These are phyloP conservation scores for Aspergillus ostianus DNA, from an alignment of 495 filamentous ascomycete genomes.

Conservation along the genomic window DNA sequence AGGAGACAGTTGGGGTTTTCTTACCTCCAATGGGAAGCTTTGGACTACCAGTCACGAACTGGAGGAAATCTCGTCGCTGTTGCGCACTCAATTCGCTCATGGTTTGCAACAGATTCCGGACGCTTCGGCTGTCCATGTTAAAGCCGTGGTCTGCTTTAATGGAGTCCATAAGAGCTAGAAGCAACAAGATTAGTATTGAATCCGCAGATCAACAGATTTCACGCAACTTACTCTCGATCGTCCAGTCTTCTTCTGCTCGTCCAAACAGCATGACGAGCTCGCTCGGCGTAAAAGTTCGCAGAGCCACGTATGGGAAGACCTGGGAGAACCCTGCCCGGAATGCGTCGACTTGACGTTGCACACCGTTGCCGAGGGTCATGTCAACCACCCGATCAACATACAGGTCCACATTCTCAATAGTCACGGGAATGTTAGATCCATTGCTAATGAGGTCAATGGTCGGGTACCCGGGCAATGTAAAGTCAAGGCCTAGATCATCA, in stretches of 20 bases:
- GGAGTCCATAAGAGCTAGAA: conserved; percentile 86
- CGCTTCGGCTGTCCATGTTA: conserved; percentile 98
- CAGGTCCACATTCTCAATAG: conserved; percentile 81
- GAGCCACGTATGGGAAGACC: conserved; percentile 91
- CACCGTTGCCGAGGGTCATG: conserved; percentile 82
- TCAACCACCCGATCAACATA: conserved; percentile 92
- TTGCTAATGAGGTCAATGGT: conserved; percentile 77
- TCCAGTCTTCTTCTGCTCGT: conserved; percentile 93
- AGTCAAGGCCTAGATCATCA: conserved; percentile 89
- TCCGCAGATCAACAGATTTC: background rate
- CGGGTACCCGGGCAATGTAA: conserved; percentile 91
- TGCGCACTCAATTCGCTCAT: conserved; percentile 83
- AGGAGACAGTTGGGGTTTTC: conserved; percentile 15
- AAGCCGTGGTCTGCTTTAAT: conserved; percentile 99
- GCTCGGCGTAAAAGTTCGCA: conserved; percentile 92
- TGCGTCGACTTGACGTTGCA: conserved; percentile 84
- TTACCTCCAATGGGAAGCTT: conserved; percentile 97
- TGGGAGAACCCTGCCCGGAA: conserved; percentile 92
- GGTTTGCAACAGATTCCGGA: conserved; percentile 86
- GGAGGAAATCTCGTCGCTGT: conserved; percentile 90
- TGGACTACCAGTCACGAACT: conserved; percentile 97
- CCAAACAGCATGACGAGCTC: conserved; percentile 98
- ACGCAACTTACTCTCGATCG: conserved; percentile 77
- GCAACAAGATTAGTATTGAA: conserved; percentile 17
- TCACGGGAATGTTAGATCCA: conserved; percentile 71